Evolutionary conservation across 192 early-diverging fungal species (phyloP), one percentile per base, ranked within the genome.

Genomic region (Helicostylum pulchrum): DNA sequence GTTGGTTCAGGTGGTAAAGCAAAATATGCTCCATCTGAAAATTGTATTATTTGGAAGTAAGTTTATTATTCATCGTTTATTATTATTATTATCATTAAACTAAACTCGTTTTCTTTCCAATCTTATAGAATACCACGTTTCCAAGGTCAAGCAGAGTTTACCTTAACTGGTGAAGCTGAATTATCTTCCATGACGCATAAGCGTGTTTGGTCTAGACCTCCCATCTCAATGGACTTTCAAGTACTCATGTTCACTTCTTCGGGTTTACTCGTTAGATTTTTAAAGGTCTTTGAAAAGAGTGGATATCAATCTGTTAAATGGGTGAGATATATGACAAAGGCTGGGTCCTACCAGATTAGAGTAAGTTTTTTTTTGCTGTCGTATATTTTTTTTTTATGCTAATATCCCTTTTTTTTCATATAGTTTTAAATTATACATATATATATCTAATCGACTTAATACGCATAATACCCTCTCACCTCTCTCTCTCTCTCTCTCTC

Each of bases 311-410:
- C 90, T 72, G 94, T 99, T 49, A 99, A 99, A 80, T 99, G 97
- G 97, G 97, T 99, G 10, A 84, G 97, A 44, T 99, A 99, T 77
- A 92, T 96, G 91, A 96, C 97, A 45, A 94, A 96, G 67, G 94
- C 96, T 4, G 92, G 91, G 39, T 58, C 56, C 56, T 58, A 58
- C 34, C 56, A 58, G 36, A 58, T 58, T 43, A 58, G 56, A 58
- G 56, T 58, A 58, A 58, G 56, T 58, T 52, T n/a, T n/a, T n/a
- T n/a, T n/a, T 26, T 26, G 26, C 2, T 26, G 2, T 26, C 2
- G 2, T 2, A 26, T 26, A 26, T 2, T 26, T 26, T 26, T 26
- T 2, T 26, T 26, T 26, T 26, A 26, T 26, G 0, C 26, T 26
- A 26, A 26, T 26, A 26, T 2, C 26, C 26, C 26, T 26, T 26